These are phyloP conservation scores for Areca catechu DNA, from an alignment of 176 grass and related monocot genomes.

Conservation along the genomic window DNA sequence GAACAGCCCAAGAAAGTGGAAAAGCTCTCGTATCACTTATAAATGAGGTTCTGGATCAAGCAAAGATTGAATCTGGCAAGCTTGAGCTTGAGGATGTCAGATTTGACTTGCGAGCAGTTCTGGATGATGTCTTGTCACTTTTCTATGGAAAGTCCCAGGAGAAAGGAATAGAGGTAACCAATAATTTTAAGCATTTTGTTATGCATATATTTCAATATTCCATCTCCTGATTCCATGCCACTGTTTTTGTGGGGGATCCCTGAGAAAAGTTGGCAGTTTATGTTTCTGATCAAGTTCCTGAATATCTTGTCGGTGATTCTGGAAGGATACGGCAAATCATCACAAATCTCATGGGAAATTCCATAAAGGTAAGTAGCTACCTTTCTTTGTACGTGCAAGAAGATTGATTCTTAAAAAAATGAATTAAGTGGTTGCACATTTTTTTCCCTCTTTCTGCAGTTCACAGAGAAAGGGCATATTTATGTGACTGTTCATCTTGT, in stretches of 20 bases:
- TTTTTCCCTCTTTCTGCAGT: conserved; percentile 49
- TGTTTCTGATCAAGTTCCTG: conserved; percentile 88
- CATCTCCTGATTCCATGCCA: conserved; percentile 16
- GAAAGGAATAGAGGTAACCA: conserved; percentile 85
- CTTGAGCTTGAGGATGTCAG: conserved; percentile 79
- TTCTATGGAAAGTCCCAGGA: conserved; percentile 95
- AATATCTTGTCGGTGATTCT: conserved; percentile 74
- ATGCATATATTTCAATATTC: background rate
- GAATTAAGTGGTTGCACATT: conserved; percentile 20
- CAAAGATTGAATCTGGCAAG: conserved; percentile 97
- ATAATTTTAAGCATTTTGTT: background rate
- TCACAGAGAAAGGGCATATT: conserved; percentile 91
- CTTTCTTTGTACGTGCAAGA: conserved; percentile 8
- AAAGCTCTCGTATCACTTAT: conserved; percentile 94
- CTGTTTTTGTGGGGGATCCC: conserved; percentile 2
- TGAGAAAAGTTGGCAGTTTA: conserved; percentile 65
- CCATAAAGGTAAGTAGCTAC: conserved; percentile 71
- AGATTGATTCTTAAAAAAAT: background rate
- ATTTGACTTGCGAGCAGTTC: conserved; percentile 75
- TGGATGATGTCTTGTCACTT: conserved; percentile 89
- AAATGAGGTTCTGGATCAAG: conserved; percentile 97
- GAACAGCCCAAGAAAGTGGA: conserved; percentile 92
- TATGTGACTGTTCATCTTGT: conserved; percentile 86
- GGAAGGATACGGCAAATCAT: conserved; percentile 93
- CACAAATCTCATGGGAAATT: conserved; percentile 96